Conservation (phyloP, 352 stramenopile species). For the Pythium periplocum region DNA sequence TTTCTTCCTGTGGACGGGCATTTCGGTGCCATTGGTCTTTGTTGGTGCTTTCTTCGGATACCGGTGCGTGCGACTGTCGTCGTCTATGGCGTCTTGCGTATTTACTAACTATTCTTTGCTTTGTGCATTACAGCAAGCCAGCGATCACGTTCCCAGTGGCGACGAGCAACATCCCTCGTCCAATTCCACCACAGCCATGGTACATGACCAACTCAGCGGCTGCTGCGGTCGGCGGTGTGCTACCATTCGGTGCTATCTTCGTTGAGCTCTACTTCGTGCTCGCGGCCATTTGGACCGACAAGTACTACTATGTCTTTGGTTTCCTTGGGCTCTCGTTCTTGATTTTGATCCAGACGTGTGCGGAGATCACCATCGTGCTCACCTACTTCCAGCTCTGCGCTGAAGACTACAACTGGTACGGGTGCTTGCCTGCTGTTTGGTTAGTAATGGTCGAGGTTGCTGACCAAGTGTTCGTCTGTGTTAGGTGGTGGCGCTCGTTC, state of each 20-base stretch:
- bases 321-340: conserved; percentile 98
- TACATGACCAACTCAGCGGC: conserved; percentile 96
- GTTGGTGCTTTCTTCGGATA: conserved; percentile 98
- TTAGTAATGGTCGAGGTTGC: not conserved
- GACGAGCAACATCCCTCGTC: conserved; percentile 97
- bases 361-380: conserved; percentile 99
- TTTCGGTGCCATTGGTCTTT: conserved; percentile 98
- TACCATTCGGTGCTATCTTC: conserved; percentile 99
- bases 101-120: conserved; percentile 1
- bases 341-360: conserved; percentile 98
- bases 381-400: conserved; percentile 99
- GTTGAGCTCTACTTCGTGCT: conserved; percentile 99
- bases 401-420: conserved; percentile 99
- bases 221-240: conserved; percentile 93
- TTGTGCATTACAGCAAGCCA: conserved; percentile 40
- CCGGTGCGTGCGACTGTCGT: conserved; percentile 56
- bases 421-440: not conserved
- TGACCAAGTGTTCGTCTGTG: not conserved
- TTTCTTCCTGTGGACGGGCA: conserved; percentile 98
- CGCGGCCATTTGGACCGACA: conserved; percentile 96
- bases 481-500: conserved; percentile 98
- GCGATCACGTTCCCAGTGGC: conserved; percentile 95
- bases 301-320: conserved; percentile 99
- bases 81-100: conserved; percentile 6
- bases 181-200: conserved; percentile 98